phyloP scores from a whole-genome alignment of 148 eudicot species.

The Silene conica region DNA sequence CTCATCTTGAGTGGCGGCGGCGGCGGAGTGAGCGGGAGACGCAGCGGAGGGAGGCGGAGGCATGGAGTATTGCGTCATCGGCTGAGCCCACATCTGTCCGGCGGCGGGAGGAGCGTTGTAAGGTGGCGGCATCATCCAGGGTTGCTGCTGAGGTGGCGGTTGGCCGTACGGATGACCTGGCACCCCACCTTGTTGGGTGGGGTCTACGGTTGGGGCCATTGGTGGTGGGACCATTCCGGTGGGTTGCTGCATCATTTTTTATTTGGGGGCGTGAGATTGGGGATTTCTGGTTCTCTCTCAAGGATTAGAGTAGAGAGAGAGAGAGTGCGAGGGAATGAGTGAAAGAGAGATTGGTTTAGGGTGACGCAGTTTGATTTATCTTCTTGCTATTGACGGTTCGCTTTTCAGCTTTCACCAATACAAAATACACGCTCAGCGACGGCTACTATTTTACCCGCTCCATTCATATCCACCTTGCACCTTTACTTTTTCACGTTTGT shows the following conservation, averaged over 20 bases:
- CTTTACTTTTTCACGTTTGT: too few species aligned
- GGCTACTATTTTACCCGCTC: too few species aligned
- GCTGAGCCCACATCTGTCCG: slow-evolving; percentile 21
- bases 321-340: too few species aligned
- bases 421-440: too few species aligned
- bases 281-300: background rate
- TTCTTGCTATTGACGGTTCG: too few species aligned
- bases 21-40: background rate
- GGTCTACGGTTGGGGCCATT: slow-evolving; percentile 22
- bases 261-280: background rate
- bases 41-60: slow-evolving; percentile 18
- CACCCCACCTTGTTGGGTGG: slow-evolving; percentile 26
- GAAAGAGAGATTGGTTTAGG: too few species aligned
- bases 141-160: slow-evolving; percentile 45
- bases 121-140: slow-evolving; percentile 50
- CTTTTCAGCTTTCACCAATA: too few species aligned
- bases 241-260: slow-evolving; percentile 66
- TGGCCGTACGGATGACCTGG: slow-evolving; percentile 39
- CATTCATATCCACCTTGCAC: too few species aligned
- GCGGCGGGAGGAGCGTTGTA: slow-evolving; percentile 15
- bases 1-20: slow-evolving; percentile 44
- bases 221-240: slow-evolving; percentile 41
- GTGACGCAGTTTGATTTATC: too few species aligned
- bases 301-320: too few species aligned
- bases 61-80: slow-evolving; percentile 30